Evolutionary conservation across 176 grass and related monocot genomes (phyloP), one percentile per base, ranked within the genome.

Genomic region (Poa pratensis): DNA sequence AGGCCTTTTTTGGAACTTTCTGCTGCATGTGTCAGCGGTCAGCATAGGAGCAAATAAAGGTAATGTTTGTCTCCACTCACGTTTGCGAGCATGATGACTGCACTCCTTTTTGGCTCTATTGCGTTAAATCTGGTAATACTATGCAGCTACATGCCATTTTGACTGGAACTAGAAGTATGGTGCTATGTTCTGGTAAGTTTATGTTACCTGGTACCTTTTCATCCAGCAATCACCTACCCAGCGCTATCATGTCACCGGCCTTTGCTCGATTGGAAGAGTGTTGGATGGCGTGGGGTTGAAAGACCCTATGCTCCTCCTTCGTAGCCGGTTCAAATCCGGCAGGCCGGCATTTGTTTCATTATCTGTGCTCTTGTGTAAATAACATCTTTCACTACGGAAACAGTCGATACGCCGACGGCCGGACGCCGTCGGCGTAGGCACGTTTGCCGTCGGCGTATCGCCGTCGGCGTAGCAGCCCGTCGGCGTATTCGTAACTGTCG

Each of bases 201-300:
- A 30, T 45, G 34, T 37, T 79, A 43, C 13, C 15, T 62, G 7
- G 4, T 27, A 62, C 57, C 22, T 62, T 62, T 10, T 62, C 54
- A 46, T 62, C 18, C 34, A 62, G 37, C 13, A 79, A 79, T 79
- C 76, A 24, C n/a, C 37, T 42, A 27, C 22, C 35, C 37, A 42
- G 35, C 27, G 34, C 23, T 45, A n/a, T 24, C 54, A 62, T 60
- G n/a, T 62, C 55, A 79, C 37, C 13, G 20, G 76, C 37, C 76
- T 79, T 62, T 79, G 35, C 69, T 71, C 69, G 39, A 45, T 45
- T 2, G 69, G 69, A 71, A 71, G 76, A 79, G 76, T 79, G 76
- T 19, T 79, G 76, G 37, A 45, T 62, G 76, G 37, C 18, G 28
- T 58, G 75, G 74, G 75, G 28, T 77, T 57, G 75, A 77, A 39